Conservation (phyloP, 2,329 filamentous ascomycete genomes). For the Microdochium paspali region DNA sequence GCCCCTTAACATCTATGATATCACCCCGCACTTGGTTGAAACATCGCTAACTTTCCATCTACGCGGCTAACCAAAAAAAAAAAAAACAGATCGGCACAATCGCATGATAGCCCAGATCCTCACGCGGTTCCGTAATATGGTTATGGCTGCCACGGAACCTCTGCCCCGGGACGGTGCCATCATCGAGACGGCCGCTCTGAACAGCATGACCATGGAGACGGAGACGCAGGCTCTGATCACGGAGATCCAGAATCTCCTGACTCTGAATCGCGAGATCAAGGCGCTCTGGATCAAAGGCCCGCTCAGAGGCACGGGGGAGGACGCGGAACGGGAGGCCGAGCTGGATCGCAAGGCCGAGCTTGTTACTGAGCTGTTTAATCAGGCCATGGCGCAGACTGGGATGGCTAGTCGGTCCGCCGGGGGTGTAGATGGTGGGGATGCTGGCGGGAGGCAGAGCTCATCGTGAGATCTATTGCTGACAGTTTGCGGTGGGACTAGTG, state of each 20-base stretch:
- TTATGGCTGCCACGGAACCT: constrained; percentile 24
- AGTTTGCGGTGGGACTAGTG: no score
- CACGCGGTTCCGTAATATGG: constrained; percentile 31
- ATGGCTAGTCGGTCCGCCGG: constrained; percentile 1
- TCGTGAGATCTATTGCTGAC: background rate
- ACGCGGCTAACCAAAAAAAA: background rate
- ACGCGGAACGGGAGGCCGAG: constrained; percentile 14
- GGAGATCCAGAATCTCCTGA: constrained; percentile 32
- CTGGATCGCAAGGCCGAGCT: constrained; percentile 20
- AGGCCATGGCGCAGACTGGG: constrained; percentile 15
- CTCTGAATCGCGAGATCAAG: constrained; percentile 36
- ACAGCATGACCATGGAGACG: constrained; percentile 28
- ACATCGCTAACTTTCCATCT: no score
- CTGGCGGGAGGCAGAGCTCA: background rate
- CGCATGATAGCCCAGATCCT: constrained; percentile 33
- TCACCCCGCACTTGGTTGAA: no score
- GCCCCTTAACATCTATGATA: no score
- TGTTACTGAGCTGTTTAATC: constrained; percentile 23
- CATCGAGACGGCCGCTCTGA: constrained; percentile 26
- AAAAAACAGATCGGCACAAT: constrained; percentile 31
- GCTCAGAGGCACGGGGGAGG: constrained; percentile 31
- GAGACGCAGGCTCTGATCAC: constrained; percentile 28
- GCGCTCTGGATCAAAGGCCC: constrained; percentile 40
- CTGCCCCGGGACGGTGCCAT: constrained; percentile 20
- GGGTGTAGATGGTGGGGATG: background rate